A percentile compares a stretch with the other conserved stretches of the same genome.
Conservation (phyloP, 306 rosid genomes). For the Gastrolobium bilobum region DNA sequence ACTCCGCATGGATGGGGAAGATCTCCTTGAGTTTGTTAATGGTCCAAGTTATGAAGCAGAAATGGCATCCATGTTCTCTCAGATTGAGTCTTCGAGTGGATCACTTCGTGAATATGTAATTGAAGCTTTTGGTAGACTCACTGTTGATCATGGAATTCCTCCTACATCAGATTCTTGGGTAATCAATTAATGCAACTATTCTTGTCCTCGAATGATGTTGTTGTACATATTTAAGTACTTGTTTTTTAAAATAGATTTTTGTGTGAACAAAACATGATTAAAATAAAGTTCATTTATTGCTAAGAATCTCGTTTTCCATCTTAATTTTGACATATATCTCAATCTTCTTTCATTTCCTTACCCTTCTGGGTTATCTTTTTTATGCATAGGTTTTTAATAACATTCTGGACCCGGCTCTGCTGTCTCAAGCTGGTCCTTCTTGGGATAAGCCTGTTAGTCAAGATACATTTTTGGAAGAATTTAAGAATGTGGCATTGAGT, state of each 20-base stretch:
- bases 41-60: slow-evolving; percentile 78
- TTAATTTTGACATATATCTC: background rate
- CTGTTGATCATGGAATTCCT: slow-evolving; percentile 96
- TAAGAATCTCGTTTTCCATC: background rate
- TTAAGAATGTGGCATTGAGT: slow-evolving; percentile 70
- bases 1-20: slow-evolving; percentile 96
- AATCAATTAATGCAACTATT: slow-evolving; percentile 41
- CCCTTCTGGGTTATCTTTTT: background rate
- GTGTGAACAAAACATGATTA: slow-evolving; percentile 10
- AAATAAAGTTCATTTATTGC: background rate
- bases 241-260: background rate
- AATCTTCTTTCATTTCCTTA: background rate
- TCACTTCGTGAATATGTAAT: slow-evolving; percentile 66
- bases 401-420: slow-evolving; percentile 75
- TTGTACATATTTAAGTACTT: background rate
- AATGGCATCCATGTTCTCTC: slow-evolving; percentile 64
- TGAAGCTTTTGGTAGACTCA: slow-evolving; percentile 74
- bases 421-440: slow-evolving; percentile 55
- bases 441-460: slow-evolving; percentile 63
- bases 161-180: slow-evolving; percentile 97
- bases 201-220: slow-evolving; percentile 26
- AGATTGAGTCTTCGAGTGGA: slow-evolving; percentile 56
- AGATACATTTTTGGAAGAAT: slow-evolving; percentile 75
- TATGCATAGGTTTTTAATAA: slow-evolving; percentile 64
- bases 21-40: slow-evolving; percentile 79